Evolutionary conservation across 1,139 yeast species (phyloP).

Genomic region (Yamadazyma membranifaciens): DNA sequence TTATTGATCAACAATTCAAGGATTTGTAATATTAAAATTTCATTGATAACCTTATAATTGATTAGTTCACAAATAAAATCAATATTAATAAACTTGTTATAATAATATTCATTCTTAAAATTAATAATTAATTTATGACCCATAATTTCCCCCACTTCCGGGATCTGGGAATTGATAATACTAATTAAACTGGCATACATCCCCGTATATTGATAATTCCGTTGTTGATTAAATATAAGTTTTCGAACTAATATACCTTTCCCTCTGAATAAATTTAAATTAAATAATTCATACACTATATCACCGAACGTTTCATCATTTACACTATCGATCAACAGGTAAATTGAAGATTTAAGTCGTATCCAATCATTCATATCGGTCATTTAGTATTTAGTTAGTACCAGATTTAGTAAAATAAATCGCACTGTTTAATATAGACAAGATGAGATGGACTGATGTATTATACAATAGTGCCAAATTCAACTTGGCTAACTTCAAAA

Average conservation of each 20-base stretch:
- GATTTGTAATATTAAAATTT: conserved; percentile 62
- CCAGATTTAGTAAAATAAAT: conserved; percentile 1
- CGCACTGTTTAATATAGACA: background rate
- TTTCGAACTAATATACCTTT: conserved; percentile 58
- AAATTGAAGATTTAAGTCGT: conserved; percentile 44
- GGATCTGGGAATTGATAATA: conserved; percentile 65
- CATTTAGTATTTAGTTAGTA: background rate
- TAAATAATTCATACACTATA: conserved; percentile 49
- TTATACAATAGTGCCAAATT: background rate
- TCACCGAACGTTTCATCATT: conserved; percentile 47
- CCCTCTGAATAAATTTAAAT: conserved; percentile 55
- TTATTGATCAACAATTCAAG: conserved; percentile 54
- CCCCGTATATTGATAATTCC: conserved; percentile 39
- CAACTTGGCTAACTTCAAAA: background rate
- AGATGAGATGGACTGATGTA: background rate
- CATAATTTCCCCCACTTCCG: conserved; percentile 64
- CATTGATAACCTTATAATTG: conserved; percentile 65
- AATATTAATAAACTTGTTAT: conserved; percentile 43
- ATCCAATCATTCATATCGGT: conserved; percentile 42
- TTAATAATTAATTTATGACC: conserved; percentile 54
- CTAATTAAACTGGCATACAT: conserved; percentile 60
- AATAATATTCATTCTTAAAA: conserved; percentile 55
- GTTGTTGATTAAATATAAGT: conserved; percentile 55
- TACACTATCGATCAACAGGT: conserved; percentile 46
- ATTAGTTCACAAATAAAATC: conserved; percentile 63